Evolutionary conservation across 1,139 yeast species (phyloP), one percentile per base, ranked within the genome.

Genomic region (Magnusiomyces ingens): DNA sequence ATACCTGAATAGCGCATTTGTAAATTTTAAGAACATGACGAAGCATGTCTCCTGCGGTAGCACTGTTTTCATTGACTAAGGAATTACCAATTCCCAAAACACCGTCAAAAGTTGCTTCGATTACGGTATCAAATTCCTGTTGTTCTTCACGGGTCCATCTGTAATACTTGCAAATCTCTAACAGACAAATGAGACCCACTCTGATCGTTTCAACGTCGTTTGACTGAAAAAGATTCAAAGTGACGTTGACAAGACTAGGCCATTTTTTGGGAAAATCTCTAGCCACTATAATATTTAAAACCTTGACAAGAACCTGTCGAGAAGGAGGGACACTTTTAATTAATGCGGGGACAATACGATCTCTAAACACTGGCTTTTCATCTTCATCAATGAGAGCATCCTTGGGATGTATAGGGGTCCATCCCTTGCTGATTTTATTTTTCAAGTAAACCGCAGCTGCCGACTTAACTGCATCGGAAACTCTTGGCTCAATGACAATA

Each of bases 361-460:
- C 85, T 58, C 85, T 80, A 55, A 93, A 80, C 40, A 79, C 73
- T 1, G 85, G 86, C 62, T 82, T 85, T 65, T 91, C 97, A 58
- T 78, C 89, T 10, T 74, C 73, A 59, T 80, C 84, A 17, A 89
- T 81, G 15, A 65, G 65, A 19, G 64, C 61, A 2, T 52, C 50
- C 21, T 55, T 58, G 10, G 58, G 58, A 18, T 59, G 57, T 19
- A 62, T 60, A 11, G 69, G 66, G 21, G 63, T 64, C 98, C 98
- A 93, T 57, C 77, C 76, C 55, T 79, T 78, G 13, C 77, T 71
- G 29, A 90, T 75, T 56, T 83, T 75, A 67, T 93, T 93, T 67
- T 93, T 93, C 71, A 93, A 81, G 67, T 83, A 91, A 32, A 93
- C 84, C 0, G 95, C 95, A 17, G 95, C 87, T 12, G 96, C 93